Evolutionary conservation across 768 basidiomycete genomes (phyloP), one percentile per base, ranked within the genome.

Genomic region (Favolaschia claudopus): DNA sequence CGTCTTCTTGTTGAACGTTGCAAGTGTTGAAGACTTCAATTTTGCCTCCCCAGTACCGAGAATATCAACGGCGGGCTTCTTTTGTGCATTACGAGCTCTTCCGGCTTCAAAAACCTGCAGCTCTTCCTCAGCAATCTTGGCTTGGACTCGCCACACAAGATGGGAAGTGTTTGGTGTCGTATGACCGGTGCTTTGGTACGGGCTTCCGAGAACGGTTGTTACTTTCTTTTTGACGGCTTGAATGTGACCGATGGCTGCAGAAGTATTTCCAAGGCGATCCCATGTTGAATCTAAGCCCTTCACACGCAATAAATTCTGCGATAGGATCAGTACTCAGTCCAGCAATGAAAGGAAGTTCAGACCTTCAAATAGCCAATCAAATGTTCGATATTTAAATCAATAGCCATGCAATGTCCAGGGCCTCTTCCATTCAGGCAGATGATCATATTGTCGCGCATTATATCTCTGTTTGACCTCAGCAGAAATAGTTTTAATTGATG

Each of bases 311-410:
- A 74, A 55, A 8, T n/a, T 31, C 70, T 75, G n/a, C n/a, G 17
- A 10, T 42, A 27, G 40, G 36, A 22, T 27, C 10, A 25, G 28
- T 10, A 22, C 14, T 19, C 7, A 25, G 28, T n/a, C 43, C 13
- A 20, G 62, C 31, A 49, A 28, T 38, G 29, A 36, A 40, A 25
- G 53, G 19, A 19, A 17, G 14, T 24, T 27, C 55, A 17, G 9
- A 73, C 72, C 73, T 77, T 79, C 0, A 76, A 38, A 52, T 73
- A 69, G 0, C 68, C 43, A 38, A 78, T 76, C 0, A 71, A 39
- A 55, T 80, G 77, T 33, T 79, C 72, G 1, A 78, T 77, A 44
- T 80, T 78, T 2, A 74, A 9, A 37, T 79, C 73, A 12, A 77
- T 66, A 0, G 57, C 60, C 75, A 78, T 79, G 2, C 55, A 67